These are phyloP conservation scores for Monilinia fructicola DNA, from an alignment of 2,329 filamentous ascomycete species.

Conservation along the genomic window DNA sequence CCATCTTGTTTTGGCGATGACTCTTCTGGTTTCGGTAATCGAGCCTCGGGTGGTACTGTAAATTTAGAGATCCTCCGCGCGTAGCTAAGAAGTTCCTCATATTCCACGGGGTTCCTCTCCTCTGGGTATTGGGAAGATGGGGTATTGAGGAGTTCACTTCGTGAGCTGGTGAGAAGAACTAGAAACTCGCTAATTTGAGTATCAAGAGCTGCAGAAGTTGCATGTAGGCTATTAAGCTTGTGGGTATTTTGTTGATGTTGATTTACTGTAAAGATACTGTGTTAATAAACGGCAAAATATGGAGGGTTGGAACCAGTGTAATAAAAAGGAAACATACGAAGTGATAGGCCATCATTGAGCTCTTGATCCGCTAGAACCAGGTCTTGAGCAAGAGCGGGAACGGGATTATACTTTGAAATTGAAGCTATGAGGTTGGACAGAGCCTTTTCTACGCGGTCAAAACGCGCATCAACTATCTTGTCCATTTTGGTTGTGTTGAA, in stretches of 20 bases:
- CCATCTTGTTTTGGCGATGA: constrained; percentile 10
- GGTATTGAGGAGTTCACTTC: constrained; percentile 68
- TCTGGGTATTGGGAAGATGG: constrained; percentile 57
- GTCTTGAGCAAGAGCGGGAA: constrained; percentile 63
- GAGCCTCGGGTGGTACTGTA: constrained; percentile 58
- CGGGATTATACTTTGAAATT: constrained; percentile 79
- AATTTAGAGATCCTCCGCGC: constrained; percentile 78
- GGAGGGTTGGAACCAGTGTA: neutral
- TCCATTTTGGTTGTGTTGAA: constrained; percentile 51
- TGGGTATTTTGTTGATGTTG: constrained; percentile 72
- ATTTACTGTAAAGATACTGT: constrained; percentile 53
- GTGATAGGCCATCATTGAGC: constrained; percentile 63
- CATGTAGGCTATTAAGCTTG: constrained; percentile 67
- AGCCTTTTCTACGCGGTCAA: constrained; percentile 65
- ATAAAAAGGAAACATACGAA: constrained; percentile 50
- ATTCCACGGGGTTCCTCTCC: constrained; percentile 57
- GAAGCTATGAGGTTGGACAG: constrained; percentile 73
- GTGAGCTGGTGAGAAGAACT: constrained; percentile 66
- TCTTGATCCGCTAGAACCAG: constrained; percentile 69
- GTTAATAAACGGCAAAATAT: neutral
- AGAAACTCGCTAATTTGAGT: constrained; percentile 70
- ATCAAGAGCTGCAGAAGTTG: constrained; percentile 64
- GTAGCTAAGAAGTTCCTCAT: constrained; percentile 73
- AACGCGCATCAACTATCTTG: constrained; percentile 58
- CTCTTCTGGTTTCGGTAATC: constrained; percentile 14